Conservation (phyloP, 495 filamentous ascomycete species). For the Neurospora sp. region DNA sequence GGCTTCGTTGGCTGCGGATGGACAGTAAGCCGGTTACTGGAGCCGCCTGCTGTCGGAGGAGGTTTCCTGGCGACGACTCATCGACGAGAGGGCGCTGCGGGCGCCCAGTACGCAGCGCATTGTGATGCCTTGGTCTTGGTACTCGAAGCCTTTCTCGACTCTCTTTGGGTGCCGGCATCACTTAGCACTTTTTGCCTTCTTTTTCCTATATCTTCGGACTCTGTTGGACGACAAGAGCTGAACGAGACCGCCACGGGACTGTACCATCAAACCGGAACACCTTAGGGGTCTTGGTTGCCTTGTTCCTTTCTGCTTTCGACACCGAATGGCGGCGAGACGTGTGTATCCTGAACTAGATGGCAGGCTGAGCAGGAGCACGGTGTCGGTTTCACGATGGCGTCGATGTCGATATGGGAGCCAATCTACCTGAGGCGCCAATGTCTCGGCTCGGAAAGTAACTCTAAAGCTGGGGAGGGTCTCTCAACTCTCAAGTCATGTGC, state of each 20-base stretch:
- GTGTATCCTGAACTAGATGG: neutral
- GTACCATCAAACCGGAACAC: neutral
- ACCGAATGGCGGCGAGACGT: neutral
- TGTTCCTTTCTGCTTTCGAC: neutral
- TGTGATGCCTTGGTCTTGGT: neutral
- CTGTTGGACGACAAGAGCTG: neutral
- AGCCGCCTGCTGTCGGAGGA: neutral
- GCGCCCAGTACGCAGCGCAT: neutral
- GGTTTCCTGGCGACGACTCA: neutral
- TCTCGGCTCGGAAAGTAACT: neutral
- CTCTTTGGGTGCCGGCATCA: neutral
- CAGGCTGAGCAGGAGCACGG: neutral
- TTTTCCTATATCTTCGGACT: neutral
- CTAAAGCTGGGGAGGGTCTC: neutral
- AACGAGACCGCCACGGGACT: neutral
- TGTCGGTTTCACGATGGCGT: neutral
- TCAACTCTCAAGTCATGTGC: neutral
- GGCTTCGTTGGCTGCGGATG: neutral
- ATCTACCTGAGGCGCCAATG: neutral
- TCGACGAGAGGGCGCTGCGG: neutral
- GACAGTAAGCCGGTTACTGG: neutral
- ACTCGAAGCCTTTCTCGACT: neutral
- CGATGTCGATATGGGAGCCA: neutral
- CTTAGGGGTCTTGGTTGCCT: neutral
- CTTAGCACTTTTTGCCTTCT: neutral